Conservation (phyloP, 345 rosid genomes). For the Gossypium raimondii region DNA sequence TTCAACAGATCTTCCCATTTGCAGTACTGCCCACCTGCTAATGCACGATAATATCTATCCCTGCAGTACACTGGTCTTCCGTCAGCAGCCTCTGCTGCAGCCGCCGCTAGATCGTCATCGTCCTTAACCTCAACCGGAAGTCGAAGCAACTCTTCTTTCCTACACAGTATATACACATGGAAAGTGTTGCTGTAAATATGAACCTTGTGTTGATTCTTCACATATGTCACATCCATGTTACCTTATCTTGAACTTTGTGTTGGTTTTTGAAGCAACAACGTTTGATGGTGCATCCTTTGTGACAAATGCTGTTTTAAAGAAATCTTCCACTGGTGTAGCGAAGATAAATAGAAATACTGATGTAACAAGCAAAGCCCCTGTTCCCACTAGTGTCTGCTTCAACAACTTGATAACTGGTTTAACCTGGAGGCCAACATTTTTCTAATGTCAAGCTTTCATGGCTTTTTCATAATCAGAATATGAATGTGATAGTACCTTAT, state of each 20-base stretch:
- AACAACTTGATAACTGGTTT: slow-evolving; percentile 86
- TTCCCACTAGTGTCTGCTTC: slow-evolving; percentile 79
- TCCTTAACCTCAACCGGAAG: slow-evolving; percentile 64
- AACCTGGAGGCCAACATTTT: slow-evolving; percentile 42
- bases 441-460: slow-evolving; percentile 12
- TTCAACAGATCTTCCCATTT: slow-evolving; percentile 85
- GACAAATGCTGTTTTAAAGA: slow-evolving; percentile 41
- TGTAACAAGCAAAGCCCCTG: slow-evolving; percentile 75
- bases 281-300: slow-evolving; percentile 34
- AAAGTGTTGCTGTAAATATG: slow-evolving; percentile 2
- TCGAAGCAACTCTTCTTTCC: slow-evolving; percentile 72
- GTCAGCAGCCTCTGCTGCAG: slow-evolving; percentile 94
- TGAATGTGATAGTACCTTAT: slow-evolving; percentile 54
- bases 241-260: slow-evolving; percentile 63
- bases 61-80: slow-evolving; percentile 97
- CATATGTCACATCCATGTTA: slow-evolving; percentile 21
- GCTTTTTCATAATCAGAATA: background rate
- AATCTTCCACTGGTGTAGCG: slow-evolving; percentile 78
- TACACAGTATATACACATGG: slow-evolving; percentile 14
- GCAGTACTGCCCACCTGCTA: slow-evolving; percentile 99
- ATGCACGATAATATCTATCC: slow-evolving; percentile 86
- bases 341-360: slow-evolving; percentile 58
- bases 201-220: slow-evolving; percentile 1
- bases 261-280: slow-evolving; percentile 41
- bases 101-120: slow-evolving; percentile 80